Evolutionary conservation across 1,284 basidiomycete genomes (phyloP).

Genomic region (Fomes fomentarius): DNA sequence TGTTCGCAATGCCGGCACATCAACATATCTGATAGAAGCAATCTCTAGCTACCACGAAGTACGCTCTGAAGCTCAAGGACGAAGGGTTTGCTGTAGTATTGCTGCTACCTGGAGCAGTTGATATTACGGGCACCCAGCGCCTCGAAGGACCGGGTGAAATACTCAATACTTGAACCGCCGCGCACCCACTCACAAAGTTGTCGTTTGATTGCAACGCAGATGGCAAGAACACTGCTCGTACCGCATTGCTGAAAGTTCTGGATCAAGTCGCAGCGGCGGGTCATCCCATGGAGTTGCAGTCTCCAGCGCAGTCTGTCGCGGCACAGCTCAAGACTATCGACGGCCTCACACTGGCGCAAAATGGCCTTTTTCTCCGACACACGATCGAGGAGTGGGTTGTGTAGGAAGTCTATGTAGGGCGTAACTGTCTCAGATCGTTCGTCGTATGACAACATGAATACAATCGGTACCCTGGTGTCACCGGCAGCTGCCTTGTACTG

Average conservation of each 20-base stretch:
- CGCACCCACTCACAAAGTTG: too few relatives aligned
- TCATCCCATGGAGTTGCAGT: constrained; percentile 23
- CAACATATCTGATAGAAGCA: constrained; percentile 18
- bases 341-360: too few relatives aligned
- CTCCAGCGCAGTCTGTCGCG: constrained; percentile 34
- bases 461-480: too few relatives aligned
- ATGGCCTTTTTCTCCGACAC: too few relatives aligned
- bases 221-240: neutral
- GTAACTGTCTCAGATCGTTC: too few relatives aligned
- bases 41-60: constrained; percentile 39
- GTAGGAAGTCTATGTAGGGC: too few relatives aligned
- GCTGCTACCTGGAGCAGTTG: constrained; percentile 40
- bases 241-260: neutral
- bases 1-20: constrained; percentile 25
- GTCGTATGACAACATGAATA: too few relatives aligned
- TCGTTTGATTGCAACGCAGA: neutral
- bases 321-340: constrained; percentile 32
- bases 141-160: constrained; percentile 16
- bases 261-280: neutral
- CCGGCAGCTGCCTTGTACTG: too few relatives aligned
- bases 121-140: constrained; percentile 21
- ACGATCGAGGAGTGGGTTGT: too few relatives aligned
- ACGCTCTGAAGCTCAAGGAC: constrained; percentile 29
- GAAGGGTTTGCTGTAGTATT: constrained; percentile 41
- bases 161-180: neutral